Percentiles rank a stretch among this genome's conserved stretches.
Conservation (phyloP, 2,329 filamentous ascomycete genomes). For the Juglanconis oblonga region DNA sequence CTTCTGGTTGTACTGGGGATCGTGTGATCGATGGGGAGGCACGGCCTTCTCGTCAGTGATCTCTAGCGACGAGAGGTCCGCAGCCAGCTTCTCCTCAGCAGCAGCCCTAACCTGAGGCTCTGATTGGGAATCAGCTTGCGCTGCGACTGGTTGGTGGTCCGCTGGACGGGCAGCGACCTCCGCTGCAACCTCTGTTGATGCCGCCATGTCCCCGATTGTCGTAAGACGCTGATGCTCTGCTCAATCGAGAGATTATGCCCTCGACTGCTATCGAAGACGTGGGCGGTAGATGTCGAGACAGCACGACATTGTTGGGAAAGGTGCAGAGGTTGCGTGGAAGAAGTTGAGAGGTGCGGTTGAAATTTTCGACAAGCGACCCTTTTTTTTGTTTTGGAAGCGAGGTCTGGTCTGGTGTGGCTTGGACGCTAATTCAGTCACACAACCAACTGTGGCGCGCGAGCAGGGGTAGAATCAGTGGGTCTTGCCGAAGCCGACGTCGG, state of each 20-base stretch:
- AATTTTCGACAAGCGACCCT: slow-evolving; percentile 9
- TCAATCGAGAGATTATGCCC: neutral
- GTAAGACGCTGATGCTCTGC: neutral
- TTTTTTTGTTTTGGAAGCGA: neutral
- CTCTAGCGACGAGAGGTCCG: slow-evolving; percentile 11
- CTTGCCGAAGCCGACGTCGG: slow-evolving; percentile 14
- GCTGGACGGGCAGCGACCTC: slow-evolving; percentile 5
- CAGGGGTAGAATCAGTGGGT: neutral
- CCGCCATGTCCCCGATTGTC: slow-evolving; percentile 5
- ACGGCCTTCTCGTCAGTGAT: slow-evolving; percentile 22
- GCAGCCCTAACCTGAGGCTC: slow-evolving; percentile 21
- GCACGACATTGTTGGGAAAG: slow-evolving; percentile 13
- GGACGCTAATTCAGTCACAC: neutral
- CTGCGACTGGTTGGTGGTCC: neutral
- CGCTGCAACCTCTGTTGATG: slow-evolving; percentile 14
- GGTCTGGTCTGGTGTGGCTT: slow-evolving; percentile 3
- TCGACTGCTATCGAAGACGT: slow-evolving; percentile 1
- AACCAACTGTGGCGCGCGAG: neutral
- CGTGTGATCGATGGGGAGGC: slow-evolving; percentile 66
- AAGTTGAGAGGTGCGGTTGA: neutral
- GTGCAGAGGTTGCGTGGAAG: neutral
- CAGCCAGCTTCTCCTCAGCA: slow-evolving; percentile 15
- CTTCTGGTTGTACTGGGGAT: slow-evolving; percentile 74
- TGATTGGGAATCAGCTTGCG: slow-evolving; percentile 15
- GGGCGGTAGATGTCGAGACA: neutral